Evolutionary conservation across 768 basidiomycete genomes (phyloP).

Genomic region (Tylopilus sp.): DNA sequence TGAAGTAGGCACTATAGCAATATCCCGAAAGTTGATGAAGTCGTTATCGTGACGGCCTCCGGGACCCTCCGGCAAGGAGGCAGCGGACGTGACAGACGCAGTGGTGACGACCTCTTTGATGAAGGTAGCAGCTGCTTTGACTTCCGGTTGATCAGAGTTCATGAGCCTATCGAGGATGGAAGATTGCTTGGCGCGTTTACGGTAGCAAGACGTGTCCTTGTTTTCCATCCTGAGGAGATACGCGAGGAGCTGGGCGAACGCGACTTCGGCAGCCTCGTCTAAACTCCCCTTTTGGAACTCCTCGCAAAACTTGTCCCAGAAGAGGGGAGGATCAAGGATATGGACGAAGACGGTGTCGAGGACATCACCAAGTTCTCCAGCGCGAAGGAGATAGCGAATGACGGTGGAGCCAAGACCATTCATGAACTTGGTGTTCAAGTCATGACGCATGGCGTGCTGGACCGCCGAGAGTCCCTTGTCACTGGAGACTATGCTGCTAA

Average conservation of each 20-base stretch:
- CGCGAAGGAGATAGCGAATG: conserved; percentile 37
- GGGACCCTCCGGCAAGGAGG: conserved; percentile 32
- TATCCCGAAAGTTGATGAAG: conserved; percentile 53
- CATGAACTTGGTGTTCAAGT: conserved; percentile 37
- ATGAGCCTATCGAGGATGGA: conserved; percentile 26
- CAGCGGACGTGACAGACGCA: conserved; percentile 15
- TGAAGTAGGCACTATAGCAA: conserved; percentile 62
- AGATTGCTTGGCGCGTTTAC: conserved; percentile 34
- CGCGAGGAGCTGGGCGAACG: conserved; percentile 49
- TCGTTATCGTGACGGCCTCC: conserved; percentile 75
- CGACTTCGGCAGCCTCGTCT: conserved; percentile 31
- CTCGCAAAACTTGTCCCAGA: conserved; percentile 40
- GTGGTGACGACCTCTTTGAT: conserved; percentile 40
- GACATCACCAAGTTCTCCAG: conserved; percentile 36
- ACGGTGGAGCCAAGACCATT: conserved; percentile 40
- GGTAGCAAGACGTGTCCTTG: conserved; percentile 35
- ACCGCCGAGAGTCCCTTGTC: conserved; percentile 36
- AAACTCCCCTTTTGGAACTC: conserved; percentile 36
- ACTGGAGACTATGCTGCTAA: conserved; percentile 37
- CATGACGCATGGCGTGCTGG: conserved; percentile 39
- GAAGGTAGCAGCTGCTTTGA: conserved; percentile 33
- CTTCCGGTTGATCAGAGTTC: conserved; percentile 21
- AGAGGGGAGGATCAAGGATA: conserved; percentile 50
- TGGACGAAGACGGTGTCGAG: conserved; percentile 37
- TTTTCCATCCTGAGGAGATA: conserved; percentile 43